Base-by-base conservation (phyloP, 1,284 basidiomycete genomes). In the Flammula alnicola region DNA sequence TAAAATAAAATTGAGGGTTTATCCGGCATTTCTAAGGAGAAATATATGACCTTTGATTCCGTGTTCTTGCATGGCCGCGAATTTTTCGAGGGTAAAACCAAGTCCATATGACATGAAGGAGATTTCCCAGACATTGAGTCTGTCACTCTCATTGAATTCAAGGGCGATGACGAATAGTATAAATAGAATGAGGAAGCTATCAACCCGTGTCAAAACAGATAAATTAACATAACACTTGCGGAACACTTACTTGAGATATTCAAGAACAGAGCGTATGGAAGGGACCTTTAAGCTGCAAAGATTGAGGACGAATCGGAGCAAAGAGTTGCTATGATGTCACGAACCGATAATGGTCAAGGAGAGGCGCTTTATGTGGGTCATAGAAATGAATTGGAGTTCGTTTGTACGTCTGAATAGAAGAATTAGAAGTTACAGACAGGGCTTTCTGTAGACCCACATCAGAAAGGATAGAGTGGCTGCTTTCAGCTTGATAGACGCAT, bases 11-110 rank as follows among this genome's bases (percentile, higher is more conserved):
- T n/a, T n/a, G n/a, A n/a, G n/a, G n/a, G n/a, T n/a, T n/a, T n/a
- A n/a, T n/a, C n/a, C n/a, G 12, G 51, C 51, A 51, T 37, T 5
- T 10, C 22, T 1, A 7, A 10, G 10, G 10, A 49, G 26, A 7
- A 47, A 44, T 3, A 5, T 30, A 63, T 5, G 55, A 82, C 90
- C 87, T 79, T 81, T 85, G 44, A 96, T 81, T 1, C 95, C 94
- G 63, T 95, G 94, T 66, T 97, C 95, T 64, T 96, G 91, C 83
- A 96, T 91, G 3, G 93, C 88, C 7, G 95, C 95, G 10, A 95
- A 74, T 65, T 95, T 96, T 66, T 98, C 95, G 4, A 98, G 74
- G 0, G 90, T 84, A 66, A 97, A 97, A 0, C 94, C 92, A 29
- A 93, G 72, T 0, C 88, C 86, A 66, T 93, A 95, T 12, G 79